A percentile compares a stretch with the other conserved stretches of the same genome.
Evolutionary conservation across 2,329 filamentous ascomycete species (phyloP).

Genomic region (Cladosporium colombiae): DNA sequence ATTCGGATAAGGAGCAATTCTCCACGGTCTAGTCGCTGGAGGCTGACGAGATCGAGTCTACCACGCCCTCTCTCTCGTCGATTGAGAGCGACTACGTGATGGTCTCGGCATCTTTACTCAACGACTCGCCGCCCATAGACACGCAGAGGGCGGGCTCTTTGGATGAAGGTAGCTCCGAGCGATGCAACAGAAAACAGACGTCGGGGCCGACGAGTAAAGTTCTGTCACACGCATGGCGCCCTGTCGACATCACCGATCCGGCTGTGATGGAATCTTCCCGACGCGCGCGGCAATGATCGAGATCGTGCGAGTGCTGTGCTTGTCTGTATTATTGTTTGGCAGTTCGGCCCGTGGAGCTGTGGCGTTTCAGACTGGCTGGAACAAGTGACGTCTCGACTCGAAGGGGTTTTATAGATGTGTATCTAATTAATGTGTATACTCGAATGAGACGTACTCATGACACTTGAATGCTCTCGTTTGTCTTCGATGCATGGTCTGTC

Average conservation of each 20-base stretch:
- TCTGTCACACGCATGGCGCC: not conserved
- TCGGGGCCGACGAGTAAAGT: not conserved
- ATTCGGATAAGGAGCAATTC: conserved; percentile 14
- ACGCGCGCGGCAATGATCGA: not conserved
- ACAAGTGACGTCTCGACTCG: no score
- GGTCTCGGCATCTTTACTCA: not conserved
- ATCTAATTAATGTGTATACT: no score
- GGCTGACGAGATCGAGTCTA: not conserved
- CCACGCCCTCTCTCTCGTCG: conserved; percentile 4
- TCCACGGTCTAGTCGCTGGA: not conserved
- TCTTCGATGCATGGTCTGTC: no score
- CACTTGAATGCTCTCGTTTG: no score
- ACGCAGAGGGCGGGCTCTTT: not conserved
- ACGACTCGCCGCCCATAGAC: not conserved
- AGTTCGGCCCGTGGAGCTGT: no score
- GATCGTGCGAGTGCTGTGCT: no score
- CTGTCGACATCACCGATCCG: not conserved
- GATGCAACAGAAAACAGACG: not conserved
- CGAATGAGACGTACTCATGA: no score
- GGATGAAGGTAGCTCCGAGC: not conserved
- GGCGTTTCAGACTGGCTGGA: no score
- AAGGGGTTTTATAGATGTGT: no score
- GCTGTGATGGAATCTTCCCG: not conserved
- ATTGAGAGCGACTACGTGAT: conserved; percentile 18
- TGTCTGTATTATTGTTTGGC: no score